phyloP scores from a whole-genome alignment of 495 filamentous ascomycete species.

The Mytilinidion resinicola region DNA sequence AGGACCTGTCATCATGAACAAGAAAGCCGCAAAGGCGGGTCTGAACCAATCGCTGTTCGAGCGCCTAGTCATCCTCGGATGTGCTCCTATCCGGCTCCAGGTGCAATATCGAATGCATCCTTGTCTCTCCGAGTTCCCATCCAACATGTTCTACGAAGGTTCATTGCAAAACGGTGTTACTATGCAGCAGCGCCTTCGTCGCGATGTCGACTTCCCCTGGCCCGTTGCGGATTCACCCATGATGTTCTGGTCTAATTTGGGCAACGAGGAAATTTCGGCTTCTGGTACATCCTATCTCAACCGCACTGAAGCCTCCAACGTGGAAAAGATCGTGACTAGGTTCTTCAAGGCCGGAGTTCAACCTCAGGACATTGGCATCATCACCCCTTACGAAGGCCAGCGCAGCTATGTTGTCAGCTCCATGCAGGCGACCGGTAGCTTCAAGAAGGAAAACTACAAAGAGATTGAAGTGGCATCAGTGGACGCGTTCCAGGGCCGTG shows the following conservation, averaged over 20 bases:
- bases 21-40: conserved; percentile 96
- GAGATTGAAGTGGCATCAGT: conserved; percentile 98
- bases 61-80: conserved; percentile 87
- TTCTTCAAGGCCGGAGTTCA: conserved; percentile 99
- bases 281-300: conserved; percentile 98
- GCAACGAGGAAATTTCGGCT: conserved; percentile 95
- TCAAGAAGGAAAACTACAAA: conserved; percentile 98
- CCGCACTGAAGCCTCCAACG: conserved; percentile 91
- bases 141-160: conserved; percentile 99
- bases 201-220: conserved; percentile 98
- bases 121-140: conserved; percentile 94
- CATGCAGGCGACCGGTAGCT: conserved; percentile 94
- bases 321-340: conserved; percentile 95
- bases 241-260: conserved; percentile 99
- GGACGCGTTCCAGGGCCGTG: conserved; percentile 96
- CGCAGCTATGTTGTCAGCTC: conserved; percentile 97
- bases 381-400: conserved; percentile 98
- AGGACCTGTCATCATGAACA: conserved; percentile 99
- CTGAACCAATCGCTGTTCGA: conserved; percentile 97
- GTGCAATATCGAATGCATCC: conserved; percentile 99
- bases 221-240: conserved; percentile 89
- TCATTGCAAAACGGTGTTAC: conserved; percentile 97
- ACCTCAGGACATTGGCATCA: conserved; percentile 88
- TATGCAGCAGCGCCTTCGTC: conserved; percentile 75
- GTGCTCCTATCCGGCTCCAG: conserved; percentile 86